Base-by-base conservation (phyloP, 129 eudicot species). In the Chrysanthemum seticuspe region DNA sequence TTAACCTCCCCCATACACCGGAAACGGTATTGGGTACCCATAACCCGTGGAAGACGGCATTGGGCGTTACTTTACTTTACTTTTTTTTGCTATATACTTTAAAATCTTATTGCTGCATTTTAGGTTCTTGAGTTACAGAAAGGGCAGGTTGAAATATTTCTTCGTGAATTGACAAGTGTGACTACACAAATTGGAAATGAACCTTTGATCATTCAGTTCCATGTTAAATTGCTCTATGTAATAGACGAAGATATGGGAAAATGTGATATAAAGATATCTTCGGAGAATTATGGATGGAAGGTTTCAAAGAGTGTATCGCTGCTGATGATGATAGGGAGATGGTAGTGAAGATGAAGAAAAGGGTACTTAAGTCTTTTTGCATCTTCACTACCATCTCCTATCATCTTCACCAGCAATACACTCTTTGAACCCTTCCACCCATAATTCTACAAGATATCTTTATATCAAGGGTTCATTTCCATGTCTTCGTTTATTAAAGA, bases 61-160 rank as follows among this genome's bases (percentile, higher is more conserved):
- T 19, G 21, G 21, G 21, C 21, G 21, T 19, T 19, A 19, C 21
- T 19, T 19, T 19, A 19, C 21, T 19, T 19, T 19, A 19, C 21
- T 19, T 19, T 19, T 19, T 19, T 19, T 19, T 19, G 21, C 21
- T 19, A 51, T 68, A 58, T 58, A n/a, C 5, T 60, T 65, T 2
- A 29, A 25, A 56, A 60, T 5, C 34, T 60, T 15, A 61, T 74
- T 55, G 68, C 44, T 63, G 55, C 36, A 61, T 62, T 25, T 16
- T 80, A 88, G 89, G 90, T 85, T 70, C 81, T 88, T 12, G 61
- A 78, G 59, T 44, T 88, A 64, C 68, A 68, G 79, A 78, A 78
- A 59, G 83, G 87, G 59, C 79, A 85, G 23, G 52, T 83, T 25
- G 83, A 82, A 25, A 67, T 55, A 62, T 52, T 88, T 67, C 83